Percentiles rank a stretch among this genome's conserved stretches.
phyloP scores from a whole-genome alignment of 768 basidiomycete genomes.

The Psilocybe cubensis region DNA sequence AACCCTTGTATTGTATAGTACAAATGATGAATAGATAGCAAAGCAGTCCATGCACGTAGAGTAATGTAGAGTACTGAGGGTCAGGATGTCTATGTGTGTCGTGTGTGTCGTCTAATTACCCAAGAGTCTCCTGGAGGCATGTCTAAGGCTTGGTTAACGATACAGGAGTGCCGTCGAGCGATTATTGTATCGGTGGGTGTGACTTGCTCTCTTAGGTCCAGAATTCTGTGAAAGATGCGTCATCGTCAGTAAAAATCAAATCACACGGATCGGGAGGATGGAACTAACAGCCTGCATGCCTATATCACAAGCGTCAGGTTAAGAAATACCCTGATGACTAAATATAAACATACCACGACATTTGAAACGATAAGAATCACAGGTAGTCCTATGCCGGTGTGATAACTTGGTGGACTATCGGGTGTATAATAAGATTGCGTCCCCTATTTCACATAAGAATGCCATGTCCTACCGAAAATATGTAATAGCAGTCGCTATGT shows the following conservation, averaged over 20 bases:
- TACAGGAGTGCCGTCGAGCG: conserved; percentile 27
- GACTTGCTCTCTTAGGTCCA: conserved; percentile 39
- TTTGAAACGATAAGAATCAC: conserved; percentile 38
- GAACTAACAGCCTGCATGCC: conserved; percentile 8
- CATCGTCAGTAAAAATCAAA: not conserved
- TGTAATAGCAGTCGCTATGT: conserved; percentile 27
- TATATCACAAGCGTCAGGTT: not conserved
- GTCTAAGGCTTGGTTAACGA: conserved; percentile 20
- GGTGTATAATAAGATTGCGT: not conserved
- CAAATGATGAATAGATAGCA: too few relatives aligned
- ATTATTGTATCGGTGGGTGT: conserved; percentile 34
- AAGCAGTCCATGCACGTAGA: too few relatives aligned
- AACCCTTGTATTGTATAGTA: too few relatives aligned
- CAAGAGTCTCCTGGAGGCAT: not conserved
- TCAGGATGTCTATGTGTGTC: not conserved
- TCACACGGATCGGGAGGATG: not conserved
- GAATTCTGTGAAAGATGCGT: conserved; percentile 28
- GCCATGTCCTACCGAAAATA: conserved; percentile 34
- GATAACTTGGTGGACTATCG: conserved; percentile 29
- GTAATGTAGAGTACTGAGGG: too few relatives aligned
- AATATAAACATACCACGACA: conserved; percentile 31
- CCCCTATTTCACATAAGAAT: not conserved
- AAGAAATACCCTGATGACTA: not conserved
- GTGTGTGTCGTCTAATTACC: not conserved
- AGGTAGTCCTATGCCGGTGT: conserved; percentile 39